phyloP scores from a whole-genome alignment of 2,329 filamentous ascomycete genomes.

The Lasiodiplodia theobromae region DNA sequence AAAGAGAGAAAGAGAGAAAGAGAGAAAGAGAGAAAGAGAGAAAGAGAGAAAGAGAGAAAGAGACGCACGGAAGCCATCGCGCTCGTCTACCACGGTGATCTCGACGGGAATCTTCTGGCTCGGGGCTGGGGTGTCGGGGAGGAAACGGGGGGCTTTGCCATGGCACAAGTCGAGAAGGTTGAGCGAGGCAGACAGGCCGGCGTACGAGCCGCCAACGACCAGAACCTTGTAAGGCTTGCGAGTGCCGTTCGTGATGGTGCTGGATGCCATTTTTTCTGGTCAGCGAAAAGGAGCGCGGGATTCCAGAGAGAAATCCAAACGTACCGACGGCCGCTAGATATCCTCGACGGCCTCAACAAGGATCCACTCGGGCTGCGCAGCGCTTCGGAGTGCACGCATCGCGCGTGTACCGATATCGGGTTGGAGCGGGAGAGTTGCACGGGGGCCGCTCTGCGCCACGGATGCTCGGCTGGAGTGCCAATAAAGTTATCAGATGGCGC shows the following conservation, averaged over 20 bases:
- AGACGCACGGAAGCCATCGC: constrained; percentile 83
- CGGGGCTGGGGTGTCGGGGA: constrained; percentile 31
- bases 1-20: too few species aligned
- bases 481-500: constrained; percentile 27
- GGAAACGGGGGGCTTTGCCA: constrained; percentile 46
- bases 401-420: constrained; percentile 8
- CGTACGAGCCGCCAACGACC: constrained; percentile 75
- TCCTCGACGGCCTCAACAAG: not conserved
- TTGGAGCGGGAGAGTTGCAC: not conserved
- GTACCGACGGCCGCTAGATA: constrained; percentile 5
- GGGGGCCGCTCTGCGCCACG: not conserved
- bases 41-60: constrained; percentile 41
- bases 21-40: too few species aligned
- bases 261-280: not conserved
- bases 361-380: not conserved
- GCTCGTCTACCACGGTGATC: constrained; percentile 77
- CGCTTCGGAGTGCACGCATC: not conserved
- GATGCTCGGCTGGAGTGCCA: constrained; percentile 11
- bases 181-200: constrained; percentile 70
- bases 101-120: constrained; percentile 62
- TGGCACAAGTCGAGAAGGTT: constrained; percentile 72
- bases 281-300: not conserved
- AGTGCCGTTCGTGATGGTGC: constrained; percentile 5
- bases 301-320: not conserved
- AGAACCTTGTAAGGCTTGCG: constrained; percentile 55